Base-by-base conservation (phyloP, 2,329 filamentous ascomycete genomes). In the Trichothecium sympodiale region DNA sequence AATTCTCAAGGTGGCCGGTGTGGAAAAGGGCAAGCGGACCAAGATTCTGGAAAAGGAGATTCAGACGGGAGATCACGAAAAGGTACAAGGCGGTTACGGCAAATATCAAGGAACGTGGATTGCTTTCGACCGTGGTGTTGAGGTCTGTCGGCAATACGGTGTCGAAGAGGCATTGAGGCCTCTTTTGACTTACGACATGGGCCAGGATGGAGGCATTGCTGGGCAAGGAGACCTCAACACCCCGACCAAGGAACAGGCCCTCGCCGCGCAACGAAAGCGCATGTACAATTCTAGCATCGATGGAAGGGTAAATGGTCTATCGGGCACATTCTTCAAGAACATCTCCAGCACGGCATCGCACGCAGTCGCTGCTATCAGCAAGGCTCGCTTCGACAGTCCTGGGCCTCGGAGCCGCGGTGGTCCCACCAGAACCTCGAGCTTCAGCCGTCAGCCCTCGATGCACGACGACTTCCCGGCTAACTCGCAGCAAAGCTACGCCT, bases 21-120 rank as follows among this genome's bases (percentile, higher is more conserved):
- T 98, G 41, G 89, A 95, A 54, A 98, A 98, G 63, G 91, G 89
- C 41, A 93, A 94, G 62, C 82, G 91, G 47, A 96, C 91, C 39
- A 96, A 96, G 60, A 93, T 96, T 7, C 70, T 98, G 35, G 91
- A 98, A 57, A 96, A 96, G 61, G 91, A 98, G 59, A 94, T 98
- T 40, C 77, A 94, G 44, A 91, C 83, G 0, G 91, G 91, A 51
- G 85, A 94, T 53, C 89, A 98, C 58, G 91, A 98, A 58, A 98
- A 98, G 60, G 89, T 98, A 3, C 91, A 98, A 56, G 91, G 91
- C 25, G 91, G 91, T 5, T 98, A 98, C 52, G 91, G 91, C 45
- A 96, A 96, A 65, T 98, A 98, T 52, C 91, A 98, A 64, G 91
- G 91, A 37, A 98, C 91, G 3, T 98, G 91, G 91, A 94, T 98